A percentile compares a stretch with the other conserved stretches of the same genome.
Conservation (phyloP, 257 asterid species). For the Misopates orontium region DNA sequence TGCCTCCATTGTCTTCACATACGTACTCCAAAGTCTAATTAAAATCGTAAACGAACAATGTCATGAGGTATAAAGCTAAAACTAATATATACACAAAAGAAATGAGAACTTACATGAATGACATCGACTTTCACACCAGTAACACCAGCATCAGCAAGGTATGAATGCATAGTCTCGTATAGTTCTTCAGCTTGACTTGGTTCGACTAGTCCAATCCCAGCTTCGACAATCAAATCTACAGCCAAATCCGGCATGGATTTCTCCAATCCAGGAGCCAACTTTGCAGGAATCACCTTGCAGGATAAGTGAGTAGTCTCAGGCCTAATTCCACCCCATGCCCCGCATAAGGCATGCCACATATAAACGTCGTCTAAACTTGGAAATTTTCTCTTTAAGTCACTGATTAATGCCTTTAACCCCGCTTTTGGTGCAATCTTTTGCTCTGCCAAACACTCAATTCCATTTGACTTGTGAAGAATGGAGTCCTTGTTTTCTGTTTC, state of each 20-base stretch:
- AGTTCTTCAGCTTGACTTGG: slow-evolving; percentile 62
- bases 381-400: slow-evolving; percentile 48
- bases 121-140: slow-evolving; percentile 80
- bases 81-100: too few relatives aligned
- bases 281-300: slow-evolving; percentile 46
- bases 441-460: too few relatives aligned
- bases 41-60: too few relatives aligned
- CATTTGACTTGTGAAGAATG: too few relatives aligned
- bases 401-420: slow-evolving; percentile 54
- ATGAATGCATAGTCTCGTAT: slow-evolving; percentile 67
- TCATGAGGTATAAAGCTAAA: neutral
- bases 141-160: slow-evolving; percentile 57
- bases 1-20: slow-evolving; percentile 60
- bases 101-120: slow-evolving; percentile 59
- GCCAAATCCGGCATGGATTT: slow-evolving; percentile 74
- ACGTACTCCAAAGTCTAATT: slow-evolving; percentile 40
- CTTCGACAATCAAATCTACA: slow-evolving; percentile 62
- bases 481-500: too few relatives aligned
- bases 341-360: slow-evolving; percentile 74
- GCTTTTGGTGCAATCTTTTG: too few relatives aligned
- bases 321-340: slow-evolving; percentile 80
- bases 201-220: slow-evolving; percentile 68
- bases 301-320: slow-evolving; percentile 59
- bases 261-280: slow-evolving; percentile 58
- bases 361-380: slow-evolving; percentile 71